Percentiles rank a stretch among this genome's conserved stretches.
Conservation (phyloP, 148 eudicot species). For the Nepenthes gracilis region DNA sequence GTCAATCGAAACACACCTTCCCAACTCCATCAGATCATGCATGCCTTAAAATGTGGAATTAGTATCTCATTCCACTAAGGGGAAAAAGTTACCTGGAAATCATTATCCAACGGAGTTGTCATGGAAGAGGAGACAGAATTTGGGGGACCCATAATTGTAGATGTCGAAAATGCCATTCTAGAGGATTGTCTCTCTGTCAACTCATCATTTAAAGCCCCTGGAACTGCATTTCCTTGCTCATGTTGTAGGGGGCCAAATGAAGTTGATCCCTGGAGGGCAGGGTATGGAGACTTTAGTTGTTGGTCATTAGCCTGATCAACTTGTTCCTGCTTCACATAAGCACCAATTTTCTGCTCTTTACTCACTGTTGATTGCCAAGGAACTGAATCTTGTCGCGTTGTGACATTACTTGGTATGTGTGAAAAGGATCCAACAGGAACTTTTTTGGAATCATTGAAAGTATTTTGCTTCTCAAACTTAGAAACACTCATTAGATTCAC, state of each 20-base stretch:
- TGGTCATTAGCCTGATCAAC: slow-evolving; percentile 47
- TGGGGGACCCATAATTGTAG: slow-evolving; percentile 20
- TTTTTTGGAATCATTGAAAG: too few species aligned
- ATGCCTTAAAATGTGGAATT: too few species aligned
- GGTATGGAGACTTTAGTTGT: slow-evolving; percentile 28
- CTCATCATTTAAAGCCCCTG: slow-evolving; percentile 33
- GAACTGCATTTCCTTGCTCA: slow-evolving; percentile 41
- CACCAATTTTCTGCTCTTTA: slow-evolving; percentile 38
- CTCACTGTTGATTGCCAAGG: slow-evolving; percentile 39
- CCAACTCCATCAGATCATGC: too few species aligned
- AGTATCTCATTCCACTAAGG: too few species aligned
- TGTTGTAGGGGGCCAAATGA: slow-evolving; percentile 26
- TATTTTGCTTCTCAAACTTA: too few species aligned
- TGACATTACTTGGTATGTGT: slow-evolving; percentile 21
- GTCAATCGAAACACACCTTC: too few species aligned
- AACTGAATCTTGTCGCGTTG: slow-evolving; percentile 27
- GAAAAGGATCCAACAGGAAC: too few species aligned
- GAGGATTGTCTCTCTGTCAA: slow-evolving; percentile 44
- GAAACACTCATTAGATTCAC: too few species aligned
- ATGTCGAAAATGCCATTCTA: slow-evolving; percentile 25
- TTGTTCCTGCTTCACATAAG: slow-evolving; percentile 60
- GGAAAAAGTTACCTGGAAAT: slow-evolving; percentile 26
- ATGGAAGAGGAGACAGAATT: slow-evolving; percentile 25
- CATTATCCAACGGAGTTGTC: slow-evolving; percentile 26
- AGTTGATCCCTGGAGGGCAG: slow-evolving; percentile 29